Evolutionary conservation across 768 basidiomycete genomes (phyloP).

Genomic region (Plicaturopsis crispa): DNA sequence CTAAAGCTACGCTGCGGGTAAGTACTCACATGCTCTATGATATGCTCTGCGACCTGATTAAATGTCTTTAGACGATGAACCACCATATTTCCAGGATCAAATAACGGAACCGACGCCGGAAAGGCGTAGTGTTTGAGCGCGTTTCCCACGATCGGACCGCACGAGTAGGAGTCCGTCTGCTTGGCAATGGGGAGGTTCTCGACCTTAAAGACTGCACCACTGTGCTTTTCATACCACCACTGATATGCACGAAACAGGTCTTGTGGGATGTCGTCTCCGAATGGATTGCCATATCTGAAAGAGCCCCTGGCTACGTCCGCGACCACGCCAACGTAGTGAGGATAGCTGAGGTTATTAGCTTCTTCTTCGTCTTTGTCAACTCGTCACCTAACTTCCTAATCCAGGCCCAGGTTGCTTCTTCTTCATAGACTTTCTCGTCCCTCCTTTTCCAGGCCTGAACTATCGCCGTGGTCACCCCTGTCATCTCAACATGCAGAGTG

Average conservation of each 20-base stretch:
- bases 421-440: background rate
- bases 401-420: background rate
- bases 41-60: background rate
- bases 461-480: background rate
- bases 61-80: background rate
- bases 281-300: background rate
- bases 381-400: background rate
- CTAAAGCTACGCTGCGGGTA: background rate
- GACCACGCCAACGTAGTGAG: background rate
- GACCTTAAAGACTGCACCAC: background rate
- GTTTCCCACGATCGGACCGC: background rate
- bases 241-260: background rate
- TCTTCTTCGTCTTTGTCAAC: background rate
- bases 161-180: background rate
- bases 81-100: background rate
- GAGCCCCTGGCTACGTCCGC: background rate
- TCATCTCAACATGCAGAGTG: background rate
- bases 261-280: background rate
- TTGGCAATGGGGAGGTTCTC: background rate
- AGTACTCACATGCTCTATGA: background rate
- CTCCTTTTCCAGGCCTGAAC: background rate
- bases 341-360: background rate
- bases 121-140: background rate
- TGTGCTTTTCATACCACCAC: background rate
- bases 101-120: background rate